Evolutionary conservation across 2,329 filamentous ascomycete genomes (phyloP).

Genomic region (Ophiostoma tasmaniense): DNA sequence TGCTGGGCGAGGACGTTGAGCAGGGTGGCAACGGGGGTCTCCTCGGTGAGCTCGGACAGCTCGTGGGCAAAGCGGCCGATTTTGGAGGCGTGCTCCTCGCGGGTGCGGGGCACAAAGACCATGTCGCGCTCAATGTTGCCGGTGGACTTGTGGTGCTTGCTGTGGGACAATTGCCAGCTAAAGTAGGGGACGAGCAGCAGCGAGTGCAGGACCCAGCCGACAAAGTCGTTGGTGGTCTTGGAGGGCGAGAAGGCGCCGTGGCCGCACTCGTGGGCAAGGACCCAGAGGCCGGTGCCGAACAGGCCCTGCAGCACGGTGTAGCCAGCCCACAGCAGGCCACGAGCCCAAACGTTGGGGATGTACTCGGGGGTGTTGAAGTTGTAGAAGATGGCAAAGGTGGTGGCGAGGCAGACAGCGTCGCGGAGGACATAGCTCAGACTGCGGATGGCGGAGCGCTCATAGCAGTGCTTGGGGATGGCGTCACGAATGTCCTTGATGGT

Average conservation of each 20-base stretch:
- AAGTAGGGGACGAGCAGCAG: conserved; percentile 85
- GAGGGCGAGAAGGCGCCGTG: conserved; percentile 96
- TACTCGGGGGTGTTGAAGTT: conserved; percentile 80
- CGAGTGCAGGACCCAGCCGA: conserved; percentile 88
- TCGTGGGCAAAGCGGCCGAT: conserved; percentile 71
- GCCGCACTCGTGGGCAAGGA: conserved; percentile 94
- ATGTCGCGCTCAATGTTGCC: conserved; percentile 97
- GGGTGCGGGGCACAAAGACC: conserved; percentile 95
- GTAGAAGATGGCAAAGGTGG: conserved; percentile 82
- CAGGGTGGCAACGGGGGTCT: conserved; percentile 80
- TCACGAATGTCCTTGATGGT: conserved; percentile 96
- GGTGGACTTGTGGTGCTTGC: conserved; percentile 99
- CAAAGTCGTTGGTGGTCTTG: conserved; percentile 79
- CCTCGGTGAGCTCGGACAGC: conserved; percentile 81
- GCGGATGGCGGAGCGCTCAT: conserved; percentile 68
- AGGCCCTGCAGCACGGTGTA: conserved; percentile 82
- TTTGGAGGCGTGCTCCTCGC: conserved; percentile 68
- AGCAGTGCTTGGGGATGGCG: conserved; percentile 97
- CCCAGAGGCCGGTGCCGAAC: conserved; percentile 90
- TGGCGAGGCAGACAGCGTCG: conserved; percentile 62
- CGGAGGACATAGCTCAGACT: conserved; percentile 78
- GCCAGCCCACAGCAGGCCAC: conserved; percentile 54
- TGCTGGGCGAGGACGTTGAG: conserved; percentile 72
- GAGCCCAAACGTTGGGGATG: conserved; percentile 59
- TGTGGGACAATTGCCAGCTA: conserved; percentile 98